Evolutionary conservation across 2,329 filamentous ascomycete species (phyloP).

Genomic region (Moelleriella libera): DNA sequence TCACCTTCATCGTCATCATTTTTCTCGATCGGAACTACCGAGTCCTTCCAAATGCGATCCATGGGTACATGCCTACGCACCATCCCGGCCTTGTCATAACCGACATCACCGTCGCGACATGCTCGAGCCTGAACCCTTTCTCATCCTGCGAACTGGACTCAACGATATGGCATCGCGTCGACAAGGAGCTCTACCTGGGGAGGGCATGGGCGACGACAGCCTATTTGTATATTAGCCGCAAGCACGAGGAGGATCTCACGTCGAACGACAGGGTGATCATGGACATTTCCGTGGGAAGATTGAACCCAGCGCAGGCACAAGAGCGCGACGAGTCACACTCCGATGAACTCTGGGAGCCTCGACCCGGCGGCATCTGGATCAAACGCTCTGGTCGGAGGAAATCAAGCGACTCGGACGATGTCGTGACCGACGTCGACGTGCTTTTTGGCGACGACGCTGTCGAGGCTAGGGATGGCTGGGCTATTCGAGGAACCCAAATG

Average conservation of each 20-base stretch:
- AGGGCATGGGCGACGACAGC: conserved; percentile 61
- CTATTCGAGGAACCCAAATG: conserved; percentile 59
- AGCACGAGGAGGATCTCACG: conserved; percentile 71
- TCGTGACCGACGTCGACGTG: conserved; percentile 71
- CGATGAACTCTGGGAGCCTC: conserved; percentile 60
- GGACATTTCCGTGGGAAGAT: conserved; percentile 60
- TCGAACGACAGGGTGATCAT: conserved; percentile 65
- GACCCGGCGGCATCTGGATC: conserved; percentile 70
- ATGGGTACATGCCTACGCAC: conserved; percentile 76
- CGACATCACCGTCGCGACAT: conserved; percentile 66
- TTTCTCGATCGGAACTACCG: conserved; percentile 81
- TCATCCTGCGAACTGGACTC: conserved; percentile 63
- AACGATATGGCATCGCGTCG: conserved; percentile 63
- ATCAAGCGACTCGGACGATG: conserved; percentile 59
- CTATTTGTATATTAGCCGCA: conserved; percentile 70
- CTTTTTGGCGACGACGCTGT: conserved; percentile 84
- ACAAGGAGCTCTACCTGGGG: conserved; percentile 78
- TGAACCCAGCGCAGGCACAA: conserved; percentile 41
- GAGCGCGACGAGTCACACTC: conserved; percentile 12
- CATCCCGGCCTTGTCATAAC: conserved; percentile 75
- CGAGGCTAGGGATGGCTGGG: conserved; percentile 78
- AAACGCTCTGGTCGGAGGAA: conserved; percentile 58
- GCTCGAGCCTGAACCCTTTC: conserved; percentile 60
- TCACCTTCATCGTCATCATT: conserved; percentile 59
- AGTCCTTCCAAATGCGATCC: conserved; percentile 71